These are phyloP conservation scores for Thinopyrum elongatum DNA, from an alignment of 176 grass and related monocot genomes.

Conservation along the genomic window DNA sequence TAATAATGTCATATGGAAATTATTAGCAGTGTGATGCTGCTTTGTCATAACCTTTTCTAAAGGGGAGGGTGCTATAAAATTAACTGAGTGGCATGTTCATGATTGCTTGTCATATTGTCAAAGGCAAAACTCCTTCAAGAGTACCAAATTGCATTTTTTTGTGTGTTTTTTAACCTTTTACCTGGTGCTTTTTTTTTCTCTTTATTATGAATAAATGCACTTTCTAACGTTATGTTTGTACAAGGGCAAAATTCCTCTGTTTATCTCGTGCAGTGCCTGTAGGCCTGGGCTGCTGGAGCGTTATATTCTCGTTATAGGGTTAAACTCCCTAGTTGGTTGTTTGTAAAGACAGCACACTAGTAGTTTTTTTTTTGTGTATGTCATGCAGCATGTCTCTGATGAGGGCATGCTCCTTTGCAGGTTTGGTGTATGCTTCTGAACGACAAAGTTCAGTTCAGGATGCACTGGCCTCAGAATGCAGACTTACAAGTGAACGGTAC, in stretches of 20 bases:
- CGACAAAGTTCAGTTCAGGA: constrained; percentile 65
- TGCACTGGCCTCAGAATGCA: constrained; percentile 60
- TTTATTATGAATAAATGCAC: neutral
- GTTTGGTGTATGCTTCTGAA: constrained; percentile 65
- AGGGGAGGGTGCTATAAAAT: neutral
- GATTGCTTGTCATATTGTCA: neutral
- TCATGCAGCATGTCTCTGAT: neutral
- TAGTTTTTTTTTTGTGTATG: neutral
- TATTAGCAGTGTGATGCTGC: neutral
- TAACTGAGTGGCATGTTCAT: neutral
- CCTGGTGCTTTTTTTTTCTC: neutral
- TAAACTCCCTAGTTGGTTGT: neutral
- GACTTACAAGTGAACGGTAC: constrained; percentile 57
- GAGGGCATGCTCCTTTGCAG: constrained; percentile 31
- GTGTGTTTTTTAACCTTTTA: neutral
- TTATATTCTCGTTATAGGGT: constrained; percentile 1
- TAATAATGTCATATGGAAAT: neutral
- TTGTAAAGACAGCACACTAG: constrained; percentile 11
- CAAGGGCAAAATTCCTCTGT: neutral
- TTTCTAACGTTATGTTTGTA: neutral
- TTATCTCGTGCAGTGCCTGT: neutral
- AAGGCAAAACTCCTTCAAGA: neutral
- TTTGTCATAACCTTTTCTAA: neutral
- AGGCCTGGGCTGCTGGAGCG: neutral
- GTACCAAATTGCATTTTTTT: neutral